These are phyloP conservation scores for Beauveria brongniartii DNA, from an alignment of 2,329 filamentous ascomycete species.

Conservation along the genomic window DNA sequence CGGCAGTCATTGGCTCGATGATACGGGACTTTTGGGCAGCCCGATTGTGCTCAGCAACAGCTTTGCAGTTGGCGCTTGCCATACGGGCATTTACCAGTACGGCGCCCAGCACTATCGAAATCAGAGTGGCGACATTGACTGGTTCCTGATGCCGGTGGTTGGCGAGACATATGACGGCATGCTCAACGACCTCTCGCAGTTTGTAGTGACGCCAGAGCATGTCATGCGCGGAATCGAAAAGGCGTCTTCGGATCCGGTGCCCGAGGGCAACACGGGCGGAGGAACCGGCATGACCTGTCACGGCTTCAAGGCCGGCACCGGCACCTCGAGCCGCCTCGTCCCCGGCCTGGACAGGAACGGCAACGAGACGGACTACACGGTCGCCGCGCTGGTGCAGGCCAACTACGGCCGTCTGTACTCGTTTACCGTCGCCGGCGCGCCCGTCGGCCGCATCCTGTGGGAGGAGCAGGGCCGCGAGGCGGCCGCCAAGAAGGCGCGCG, in stretches of 20 bases:
- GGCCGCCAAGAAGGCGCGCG: conserved; percentile 4
- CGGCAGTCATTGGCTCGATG: conserved; percentile 48
- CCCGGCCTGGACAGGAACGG: conserved; percentile 23
- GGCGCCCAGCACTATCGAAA: conserved; percentile 35
- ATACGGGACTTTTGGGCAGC: conserved; percentile 46
- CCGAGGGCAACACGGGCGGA: conserved; percentile 52
- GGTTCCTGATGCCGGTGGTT: conserved; percentile 47
- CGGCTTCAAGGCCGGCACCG: conserved; percentile 55
- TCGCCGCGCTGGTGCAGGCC: conserved; percentile 50
- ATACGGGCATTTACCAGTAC: conserved; percentile 48
- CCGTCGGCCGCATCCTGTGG: conserved; percentile 45
- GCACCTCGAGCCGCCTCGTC: conserved; percentile 42
- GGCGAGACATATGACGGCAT: conserved; percentile 52
- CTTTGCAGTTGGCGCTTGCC: conserved; percentile 45
- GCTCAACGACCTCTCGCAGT: conserved; percentile 45
- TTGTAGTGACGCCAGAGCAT: conserved; percentile 42
- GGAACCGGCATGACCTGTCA: conserved; percentile 58
- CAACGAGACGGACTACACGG: conserved; percentile 36
- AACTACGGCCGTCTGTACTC: conserved; percentile 51
- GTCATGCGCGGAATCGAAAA: conserved; percentile 44
- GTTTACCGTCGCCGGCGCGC: conserved; percentile 47
- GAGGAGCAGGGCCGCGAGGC: conserved; percentile 6
- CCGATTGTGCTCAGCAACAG: conserved; percentile 51
- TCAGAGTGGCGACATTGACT: conserved; percentile 34
- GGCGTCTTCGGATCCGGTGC: conserved; percentile 39